Evolutionary conservation across 306 rosid species (phyloP).

Genomic region (Lathyrus tuberosus): DNA sequence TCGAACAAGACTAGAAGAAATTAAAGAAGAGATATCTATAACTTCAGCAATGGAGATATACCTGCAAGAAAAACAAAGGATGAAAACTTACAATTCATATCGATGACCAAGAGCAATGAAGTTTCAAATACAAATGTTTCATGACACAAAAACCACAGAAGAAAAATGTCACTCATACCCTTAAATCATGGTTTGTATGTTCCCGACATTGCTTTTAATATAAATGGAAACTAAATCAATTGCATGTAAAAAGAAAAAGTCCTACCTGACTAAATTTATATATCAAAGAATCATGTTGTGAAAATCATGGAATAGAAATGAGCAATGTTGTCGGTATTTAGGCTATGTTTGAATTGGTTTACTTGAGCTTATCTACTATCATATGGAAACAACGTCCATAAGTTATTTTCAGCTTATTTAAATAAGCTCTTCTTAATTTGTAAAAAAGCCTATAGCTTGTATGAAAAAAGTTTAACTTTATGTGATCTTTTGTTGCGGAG

Average conservation of each 20-base stretch:
- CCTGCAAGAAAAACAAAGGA: conserved; percentile 48
- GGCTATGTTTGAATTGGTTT: neutral
- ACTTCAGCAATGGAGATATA: conserved; percentile 79
- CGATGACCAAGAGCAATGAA: conserved; percentile 1
- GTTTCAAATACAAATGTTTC: conserved; percentile 16
- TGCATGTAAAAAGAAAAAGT: neutral
- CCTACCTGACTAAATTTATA: neutral
- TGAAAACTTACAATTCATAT: conserved; percentile 11
- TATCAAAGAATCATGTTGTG: neutral
- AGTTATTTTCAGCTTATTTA: neutral
- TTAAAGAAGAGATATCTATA: conserved; percentile 65
- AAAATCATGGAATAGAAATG: conserved; percentile 15
- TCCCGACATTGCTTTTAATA: neutral
- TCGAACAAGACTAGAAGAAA: conserved; percentile 59
- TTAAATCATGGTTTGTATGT: conserved; percentile 13
- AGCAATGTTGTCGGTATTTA: conserved; percentile 5
- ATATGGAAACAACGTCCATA: neutral
- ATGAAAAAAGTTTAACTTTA: neutral
- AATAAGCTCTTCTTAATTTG: neutral
- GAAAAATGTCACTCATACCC: conserved; percentile 23
- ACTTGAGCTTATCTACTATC: neutral
- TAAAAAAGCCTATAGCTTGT: neutral
- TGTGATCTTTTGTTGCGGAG: neutral
- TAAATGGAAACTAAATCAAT: neutral
- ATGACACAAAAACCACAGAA: neutral